phyloP scores from a whole-genome alignment of 192 early-diverging fungal species.

The Podila verticillata region DNA sequence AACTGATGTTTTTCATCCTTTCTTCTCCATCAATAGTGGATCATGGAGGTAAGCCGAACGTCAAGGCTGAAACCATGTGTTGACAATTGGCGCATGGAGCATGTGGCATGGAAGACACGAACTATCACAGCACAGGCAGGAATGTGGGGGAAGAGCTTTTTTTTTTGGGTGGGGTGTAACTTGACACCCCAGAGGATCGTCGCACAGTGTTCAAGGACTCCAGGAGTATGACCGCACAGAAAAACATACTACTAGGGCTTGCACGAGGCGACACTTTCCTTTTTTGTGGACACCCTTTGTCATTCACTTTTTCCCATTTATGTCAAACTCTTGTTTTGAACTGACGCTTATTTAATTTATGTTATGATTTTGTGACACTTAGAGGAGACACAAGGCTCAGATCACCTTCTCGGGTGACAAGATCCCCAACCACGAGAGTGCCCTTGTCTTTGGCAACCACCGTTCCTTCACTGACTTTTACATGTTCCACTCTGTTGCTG shows the following conservation, averaged over 20 bases:
- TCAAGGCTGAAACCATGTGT: too few species aligned
- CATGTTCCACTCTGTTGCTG: constrained; percentile 64
- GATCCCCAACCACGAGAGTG: constrained; percentile 58
- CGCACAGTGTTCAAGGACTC: too few species aligned
- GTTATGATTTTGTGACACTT: background rate
- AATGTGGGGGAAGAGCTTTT: background rate
- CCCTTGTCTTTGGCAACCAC: constrained; percentile 66
- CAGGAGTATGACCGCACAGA: background rate
- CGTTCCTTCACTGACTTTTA: constrained; percentile 66
- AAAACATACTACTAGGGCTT: too few species aligned
- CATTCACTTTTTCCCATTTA: background rate
- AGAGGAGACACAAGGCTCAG: constrained; percentile 56
- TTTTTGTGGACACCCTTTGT: background rate
- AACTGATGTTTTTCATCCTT: background rate
- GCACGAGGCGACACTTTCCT: background rate
- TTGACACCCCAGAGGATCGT: too few species aligned
- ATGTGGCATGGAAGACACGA: too few species aligned
- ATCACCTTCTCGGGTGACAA: constrained; percentile 67
- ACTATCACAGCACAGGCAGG: background rate
- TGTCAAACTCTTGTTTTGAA: background rate
- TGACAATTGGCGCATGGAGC: too few species aligned
- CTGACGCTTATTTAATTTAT: background rate
- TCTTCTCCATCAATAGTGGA: constrained; percentile 9
- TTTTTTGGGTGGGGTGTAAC: too few species aligned
- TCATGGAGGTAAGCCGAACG: constrained; percentile 41